phyloP scores from a whole-genome alignment of 1,284 basidiomycete genomes.

The Marasmius fiardii region DNA sequence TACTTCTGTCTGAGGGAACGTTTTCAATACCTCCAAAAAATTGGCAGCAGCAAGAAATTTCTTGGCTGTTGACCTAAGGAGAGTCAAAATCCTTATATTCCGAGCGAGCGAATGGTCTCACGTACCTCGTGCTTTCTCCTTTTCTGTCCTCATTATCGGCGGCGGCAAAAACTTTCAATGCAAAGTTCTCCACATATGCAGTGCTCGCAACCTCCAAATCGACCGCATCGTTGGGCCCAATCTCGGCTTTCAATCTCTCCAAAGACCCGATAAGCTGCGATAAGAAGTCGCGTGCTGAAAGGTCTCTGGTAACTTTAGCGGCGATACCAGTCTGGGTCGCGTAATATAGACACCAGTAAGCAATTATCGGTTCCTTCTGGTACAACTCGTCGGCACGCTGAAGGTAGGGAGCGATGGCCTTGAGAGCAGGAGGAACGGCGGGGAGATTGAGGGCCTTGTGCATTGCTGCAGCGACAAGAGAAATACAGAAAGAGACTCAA shows the following conservation, averaged over 20 bases:
- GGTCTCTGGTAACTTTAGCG: slow-evolving; percentile 51
- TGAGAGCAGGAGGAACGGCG: slow-evolving; percentile 55
- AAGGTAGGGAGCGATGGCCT: slow-evolving; percentile 73
- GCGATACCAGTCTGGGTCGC: slow-evolving; percentile 87
- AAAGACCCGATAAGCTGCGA: slow-evolving; percentile 77
- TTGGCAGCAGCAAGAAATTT: slow-evolving; percentile 87
- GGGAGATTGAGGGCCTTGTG: slow-evolving; percentile 49
- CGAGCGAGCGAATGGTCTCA: slow-evolving; percentile 5
- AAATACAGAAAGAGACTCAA: slow-evolving; percentile 2
- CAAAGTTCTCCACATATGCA: slow-evolving; percentile 95
- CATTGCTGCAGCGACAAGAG: slow-evolving; percentile 3
- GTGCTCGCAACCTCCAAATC: slow-evolving; percentile 80
- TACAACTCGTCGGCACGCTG: slow-evolving; percentile 87
- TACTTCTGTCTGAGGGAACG: slow-evolving; percentile 62
- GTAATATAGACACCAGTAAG: slow-evolving; percentile 96
- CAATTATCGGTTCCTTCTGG: slow-evolving; percentile 78
- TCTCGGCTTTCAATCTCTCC: slow-evolving; percentile 77
- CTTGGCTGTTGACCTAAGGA: slow-evolving; percentile 72
- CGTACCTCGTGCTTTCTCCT: slow-evolving; percentile 72
- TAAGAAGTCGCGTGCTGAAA: slow-evolving; percentile 58
- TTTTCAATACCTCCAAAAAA: slow-evolving; percentile 80
- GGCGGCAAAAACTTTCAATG: slow-evolving; percentile 78
- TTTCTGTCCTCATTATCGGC: slow-evolving; percentile 92
- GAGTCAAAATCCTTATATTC: slow-evolving; percentile 1
- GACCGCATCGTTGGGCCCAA: slow-evolving; percentile 79